phyloP scores from a whole-genome alignment of 2,329 filamentous ascomycete species.

The Fusarium duplospermum region DNA sequence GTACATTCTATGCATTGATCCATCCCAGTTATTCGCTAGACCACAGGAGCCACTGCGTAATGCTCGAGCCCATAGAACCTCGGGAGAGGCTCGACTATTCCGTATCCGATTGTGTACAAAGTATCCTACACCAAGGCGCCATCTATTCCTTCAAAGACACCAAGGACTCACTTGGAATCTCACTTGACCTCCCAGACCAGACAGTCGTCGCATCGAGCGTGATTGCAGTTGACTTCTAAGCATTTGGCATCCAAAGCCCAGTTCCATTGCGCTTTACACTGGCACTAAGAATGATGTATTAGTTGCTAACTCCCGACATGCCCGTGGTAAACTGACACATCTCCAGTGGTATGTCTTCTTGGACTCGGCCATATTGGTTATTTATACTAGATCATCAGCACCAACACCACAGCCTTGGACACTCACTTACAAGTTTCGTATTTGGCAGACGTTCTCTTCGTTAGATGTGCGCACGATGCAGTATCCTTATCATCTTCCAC shows the following conservation, averaged over 20 bases:
- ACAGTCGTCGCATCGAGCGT: constrained; percentile 3
- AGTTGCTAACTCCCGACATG: not conserved
- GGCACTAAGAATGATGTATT: not conserved
- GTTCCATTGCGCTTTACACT: not conserved
- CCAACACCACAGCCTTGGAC: not conserved
- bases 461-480: not conserved
- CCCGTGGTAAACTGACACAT: not conserved
- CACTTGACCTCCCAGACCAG: not conserved
- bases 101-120: not conserved
- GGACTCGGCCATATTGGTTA: not conserved
- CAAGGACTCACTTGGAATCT: not conserved
- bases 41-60: not conserved
- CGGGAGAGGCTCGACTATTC: not conserved
- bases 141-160: not conserved
- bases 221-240: not conserved
- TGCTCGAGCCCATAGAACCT: not conserved
- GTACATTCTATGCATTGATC: not conserved
- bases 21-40: not conserved
- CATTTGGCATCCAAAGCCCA: not conserved
- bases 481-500: not conserved
- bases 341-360: not conserved
- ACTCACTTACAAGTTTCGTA: not conserved
- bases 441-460: not conserved
- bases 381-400: not conserved
- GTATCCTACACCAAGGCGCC: not conserved